A percentile compares a stretch with the other conserved stretches of the same genome.
These are phyloP conservation scores for Cryphonectria japonica DNA, from an alignment of 2,329 filamentous ascomycete genomes.

Conservation along the genomic window DNA sequence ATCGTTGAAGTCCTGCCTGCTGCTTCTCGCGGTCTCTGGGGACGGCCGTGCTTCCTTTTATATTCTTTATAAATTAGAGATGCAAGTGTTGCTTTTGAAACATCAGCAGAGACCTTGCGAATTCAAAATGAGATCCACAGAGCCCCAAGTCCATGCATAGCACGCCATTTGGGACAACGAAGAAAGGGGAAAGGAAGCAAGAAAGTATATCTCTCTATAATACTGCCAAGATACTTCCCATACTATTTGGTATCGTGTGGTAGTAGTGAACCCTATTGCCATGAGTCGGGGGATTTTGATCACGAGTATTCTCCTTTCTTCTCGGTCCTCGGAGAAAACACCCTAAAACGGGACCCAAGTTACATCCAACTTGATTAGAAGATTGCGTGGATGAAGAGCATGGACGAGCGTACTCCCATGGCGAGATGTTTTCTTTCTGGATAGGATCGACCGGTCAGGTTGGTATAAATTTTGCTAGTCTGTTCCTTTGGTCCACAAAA, in stretches of 20 bases:
- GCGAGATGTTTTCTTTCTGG: not conserved
- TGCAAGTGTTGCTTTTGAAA: not conserved
- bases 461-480: not conserved
- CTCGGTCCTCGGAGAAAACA: not conserved
- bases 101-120: not conserved
- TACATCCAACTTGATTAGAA: not conserved
- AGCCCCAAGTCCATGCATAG: not conserved
- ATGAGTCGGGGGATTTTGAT: not conserved
- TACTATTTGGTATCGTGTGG: not conserved
- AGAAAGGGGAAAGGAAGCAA: not conserved
- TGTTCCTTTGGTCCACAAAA: not conserved
- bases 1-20: not conserved
- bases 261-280: not conserved
- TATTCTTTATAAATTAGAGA: not conserved
- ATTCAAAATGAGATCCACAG: not conserved
- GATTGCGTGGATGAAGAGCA: not conserved
- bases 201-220: not conserved
- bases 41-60: not conserved
- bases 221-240: not conserved
- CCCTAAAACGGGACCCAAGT: not conserved
- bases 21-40: not conserved
- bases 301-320: not conserved
- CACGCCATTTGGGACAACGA: not conserved
- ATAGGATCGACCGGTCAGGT: not conserved
- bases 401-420: not conserved